phyloP scores from a whole-genome alignment of 2,329 filamentous ascomycete genomes.

The Colletotrichum musae region DNA sequence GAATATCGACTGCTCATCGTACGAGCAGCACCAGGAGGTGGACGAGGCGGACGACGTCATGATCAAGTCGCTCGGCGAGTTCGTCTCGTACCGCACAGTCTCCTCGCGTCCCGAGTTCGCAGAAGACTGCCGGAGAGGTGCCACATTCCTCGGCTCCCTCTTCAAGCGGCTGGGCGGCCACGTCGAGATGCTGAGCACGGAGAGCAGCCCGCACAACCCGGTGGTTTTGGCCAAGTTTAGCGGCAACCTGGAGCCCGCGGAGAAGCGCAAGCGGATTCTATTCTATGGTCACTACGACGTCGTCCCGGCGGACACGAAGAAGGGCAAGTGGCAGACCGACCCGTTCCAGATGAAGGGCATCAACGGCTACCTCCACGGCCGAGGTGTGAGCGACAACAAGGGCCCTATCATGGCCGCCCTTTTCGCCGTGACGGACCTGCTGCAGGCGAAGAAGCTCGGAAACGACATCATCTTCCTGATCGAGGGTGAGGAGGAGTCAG shows the following conservation, averaged over 20 bases:
- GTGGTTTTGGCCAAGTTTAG: conserved; percentile 93
- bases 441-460: conserved; percentile 84
- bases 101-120: conserved; percentile 89
- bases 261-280: conserved; percentile 85
- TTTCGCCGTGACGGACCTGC: conserved; percentile 91
- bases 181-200: conserved; percentile 90
- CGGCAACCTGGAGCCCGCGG: conserved; percentile 77
- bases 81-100: conserved; percentile 92
- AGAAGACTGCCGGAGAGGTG: conserved; percentile 92
- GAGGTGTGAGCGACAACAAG: conserved; percentile 98
- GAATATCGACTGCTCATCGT: conserved; percentile 69
- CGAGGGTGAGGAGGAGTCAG: conserved; percentile 96
- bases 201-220: conserved; percentile 82
- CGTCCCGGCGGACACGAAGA: conserved; percentile 87
- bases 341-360: conserved; percentile 92
- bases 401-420: conserved; percentile 94
- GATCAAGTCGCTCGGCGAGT: conserved; percentile 83
- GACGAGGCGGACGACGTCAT: conserved; percentile 68
- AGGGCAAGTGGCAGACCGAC: conserved; percentile 86
- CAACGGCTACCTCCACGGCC: conserved; percentile 93
- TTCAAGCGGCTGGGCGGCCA: conserved; percentile 94
- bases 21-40: conserved; percentile 44
- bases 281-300: conserved; percentile 99
- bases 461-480: conserved; percentile 95
- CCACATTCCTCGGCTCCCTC: conserved; percentile 88